These are phyloP conservation scores for Kingdonia uniflora DNA, from an alignment of 164 flowering plant species.

Conservation along the genomic window DNA sequence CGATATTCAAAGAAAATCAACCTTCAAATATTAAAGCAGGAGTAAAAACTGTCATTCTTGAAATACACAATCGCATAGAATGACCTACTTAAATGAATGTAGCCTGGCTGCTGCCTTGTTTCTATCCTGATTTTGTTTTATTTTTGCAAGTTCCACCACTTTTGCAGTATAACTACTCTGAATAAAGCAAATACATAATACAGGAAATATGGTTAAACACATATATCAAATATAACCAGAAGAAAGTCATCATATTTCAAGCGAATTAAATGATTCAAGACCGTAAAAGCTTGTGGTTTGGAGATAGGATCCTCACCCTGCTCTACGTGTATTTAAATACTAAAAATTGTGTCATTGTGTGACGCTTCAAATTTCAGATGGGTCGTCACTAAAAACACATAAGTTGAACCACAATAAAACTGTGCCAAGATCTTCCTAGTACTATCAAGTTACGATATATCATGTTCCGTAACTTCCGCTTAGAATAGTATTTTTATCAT, in stretches of 20 bases:
- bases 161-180: constrained; percentile 28
- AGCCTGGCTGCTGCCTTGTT: constrained; percentile 59
- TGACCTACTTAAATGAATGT: constrained; percentile 64
- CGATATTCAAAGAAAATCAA: neutral
- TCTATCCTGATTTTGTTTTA: constrained; percentile 71
- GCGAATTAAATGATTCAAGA: neutral
- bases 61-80: neutral
- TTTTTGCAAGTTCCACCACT: constrained; percentile 47
- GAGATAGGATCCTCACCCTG: no score
- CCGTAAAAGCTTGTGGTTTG: no score
- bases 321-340: no score
- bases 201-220: neutral
- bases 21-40: neutral
- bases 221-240: neutral
- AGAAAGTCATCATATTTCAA: no score
- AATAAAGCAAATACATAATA: neutral
- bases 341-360: no score
- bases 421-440: no score
- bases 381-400: no score
- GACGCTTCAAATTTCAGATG: no score
- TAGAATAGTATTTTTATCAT: no score
- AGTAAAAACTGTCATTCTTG: neutral
- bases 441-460: no score
- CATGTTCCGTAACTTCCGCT: no score
- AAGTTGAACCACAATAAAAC: no score